Conservation (phyloP, 352 stramenopile species). For the Globisporangium apiculatum region DNA sequence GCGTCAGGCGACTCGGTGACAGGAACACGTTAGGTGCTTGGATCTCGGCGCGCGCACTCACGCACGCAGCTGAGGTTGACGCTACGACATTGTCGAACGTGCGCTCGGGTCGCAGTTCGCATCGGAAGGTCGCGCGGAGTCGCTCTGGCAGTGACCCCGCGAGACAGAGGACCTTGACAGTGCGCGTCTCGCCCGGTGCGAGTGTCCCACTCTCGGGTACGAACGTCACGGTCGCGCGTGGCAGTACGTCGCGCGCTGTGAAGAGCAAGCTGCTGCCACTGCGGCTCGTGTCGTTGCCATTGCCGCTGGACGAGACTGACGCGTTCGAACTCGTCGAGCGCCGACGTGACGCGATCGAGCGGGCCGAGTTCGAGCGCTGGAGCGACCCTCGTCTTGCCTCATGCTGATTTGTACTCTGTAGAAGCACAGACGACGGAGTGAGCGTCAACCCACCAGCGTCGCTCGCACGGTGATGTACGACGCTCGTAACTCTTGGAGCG, state of each 20-base stretch:
- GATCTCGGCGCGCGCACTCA: constrained; percentile 68
- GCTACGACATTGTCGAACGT: constrained; percentile 10
- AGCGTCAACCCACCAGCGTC: not conserved
- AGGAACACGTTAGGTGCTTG: constrained; percentile 73
- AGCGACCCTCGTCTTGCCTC: constrained; percentile 9
- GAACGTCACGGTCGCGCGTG: constrained; percentile 43
- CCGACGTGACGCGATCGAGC: constrained; percentile 39
- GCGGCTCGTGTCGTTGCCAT: constrained; percentile 29
- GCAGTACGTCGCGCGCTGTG: constrained; percentile 33
- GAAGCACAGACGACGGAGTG: not conserved
- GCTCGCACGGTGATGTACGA: not conserved
- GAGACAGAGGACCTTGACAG: constrained; percentile 37
- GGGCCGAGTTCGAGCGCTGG: constrained; percentile 34
- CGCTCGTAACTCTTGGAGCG: not conserved
- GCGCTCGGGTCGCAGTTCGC: constrained; percentile 24
- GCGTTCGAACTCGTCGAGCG: constrained; percentile 18
- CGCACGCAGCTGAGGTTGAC: constrained; percentile 1
- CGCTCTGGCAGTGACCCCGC: constrained; percentile 52
- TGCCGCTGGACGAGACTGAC: constrained; percentile 13
- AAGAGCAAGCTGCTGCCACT: constrained; percentile 23
- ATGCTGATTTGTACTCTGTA: no score
- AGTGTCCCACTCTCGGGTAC: constrained; percentile 35
- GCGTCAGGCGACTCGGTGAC: constrained; percentile 29
- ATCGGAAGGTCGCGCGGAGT: constrained; percentile 45
- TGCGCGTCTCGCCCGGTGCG: constrained; percentile 25